Conservation (phyloP, 371 early-diverging fungal genomes). For the Actinomucor elegans region DNA sequence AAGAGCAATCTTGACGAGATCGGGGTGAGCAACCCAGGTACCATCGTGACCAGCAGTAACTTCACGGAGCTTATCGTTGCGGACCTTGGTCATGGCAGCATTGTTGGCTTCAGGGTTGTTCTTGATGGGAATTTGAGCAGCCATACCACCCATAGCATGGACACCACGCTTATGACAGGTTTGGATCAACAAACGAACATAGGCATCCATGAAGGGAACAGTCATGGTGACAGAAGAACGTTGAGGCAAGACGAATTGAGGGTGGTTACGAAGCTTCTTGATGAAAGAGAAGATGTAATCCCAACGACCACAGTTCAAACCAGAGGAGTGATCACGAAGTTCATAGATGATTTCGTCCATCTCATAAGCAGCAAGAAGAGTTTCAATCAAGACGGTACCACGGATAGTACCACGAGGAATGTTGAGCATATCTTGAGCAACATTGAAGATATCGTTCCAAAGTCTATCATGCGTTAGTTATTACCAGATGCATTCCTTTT, state of each 20-base stretch:
- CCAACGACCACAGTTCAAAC: slow-evolving; percentile 98
- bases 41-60: slow-evolving; percentile 94
- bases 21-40: slow-evolving; percentile 98
- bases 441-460: slow-evolving; percentile 97
- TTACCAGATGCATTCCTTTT: neutral
- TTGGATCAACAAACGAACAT: slow-evolving; percentile 88
- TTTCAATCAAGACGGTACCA: slow-evolving; percentile 95
- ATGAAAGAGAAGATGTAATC: slow-evolving; percentile 98
- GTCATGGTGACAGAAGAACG: slow-evolving; percentile 92
- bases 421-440: slow-evolving; percentile 86
- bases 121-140: slow-evolving; percentile 97
- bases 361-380: slow-evolving; percentile 94
- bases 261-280: slow-evolving; percentile 91
- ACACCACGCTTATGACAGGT: slow-evolving; percentile 97
- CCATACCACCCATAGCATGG: slow-evolving; percentile 99
- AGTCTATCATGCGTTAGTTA: slow-evolving; percentile 47
- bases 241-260: slow-evolving; percentile 86
- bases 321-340: slow-evolving; percentile 93
- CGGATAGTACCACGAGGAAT: slow-evolving; percentile 96
- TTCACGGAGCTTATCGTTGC: slow-evolving; percentile 92
- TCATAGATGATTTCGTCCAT: slow-evolving; percentile 99
- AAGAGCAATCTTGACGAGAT: slow-evolving; percentile 84
- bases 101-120: slow-evolving; percentile 84
- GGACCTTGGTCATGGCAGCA: slow-evolving; percentile 92
- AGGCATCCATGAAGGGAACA: slow-evolving; percentile 95